Conservation (phyloP, 2,329 filamentous ascomycete genomes). For the Mollisia scopiformis region DNA sequence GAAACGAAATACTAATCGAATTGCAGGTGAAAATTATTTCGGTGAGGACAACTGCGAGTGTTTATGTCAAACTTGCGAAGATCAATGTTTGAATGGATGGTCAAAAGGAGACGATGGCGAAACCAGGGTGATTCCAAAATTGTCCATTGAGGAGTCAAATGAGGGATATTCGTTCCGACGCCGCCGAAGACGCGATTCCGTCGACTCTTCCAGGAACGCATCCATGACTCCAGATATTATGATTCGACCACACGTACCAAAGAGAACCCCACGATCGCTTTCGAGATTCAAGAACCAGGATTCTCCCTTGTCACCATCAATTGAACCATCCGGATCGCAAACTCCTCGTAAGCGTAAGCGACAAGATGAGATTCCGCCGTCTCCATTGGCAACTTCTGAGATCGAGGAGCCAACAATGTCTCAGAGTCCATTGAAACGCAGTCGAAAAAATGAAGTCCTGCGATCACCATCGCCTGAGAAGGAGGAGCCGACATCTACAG, state of each 20-base stretch:
- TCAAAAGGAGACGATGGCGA: slow-evolving; percentile 51
- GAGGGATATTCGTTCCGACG: slow-evolving; percentile 56
- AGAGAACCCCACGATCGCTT: slow-evolving; percentile 30
- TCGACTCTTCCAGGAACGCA: slow-evolving; percentile 56
- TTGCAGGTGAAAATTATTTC: slow-evolving; percentile 81
- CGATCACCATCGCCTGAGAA: neutral
- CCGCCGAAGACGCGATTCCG: slow-evolving; percentile 49
- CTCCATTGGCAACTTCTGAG: neutral
- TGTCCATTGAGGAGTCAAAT: slow-evolving; percentile 34
- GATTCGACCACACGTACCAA: slow-evolving; percentile 33
- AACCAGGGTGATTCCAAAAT: slow-evolving; percentile 28
- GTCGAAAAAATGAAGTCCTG: slow-evolving; percentile 18
- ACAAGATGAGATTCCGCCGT: slow-evolving; percentile 10
- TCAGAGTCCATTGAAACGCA: slow-evolving; percentile 26
- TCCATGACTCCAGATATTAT: slow-evolving; percentile 58
- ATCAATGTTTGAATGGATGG: slow-evolving; percentile 80
- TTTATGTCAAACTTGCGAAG: slow-evolving; percentile 86
- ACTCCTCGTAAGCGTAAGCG: slow-evolving; percentile 30
- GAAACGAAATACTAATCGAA: neutral
- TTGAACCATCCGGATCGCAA: slow-evolving; percentile 16
- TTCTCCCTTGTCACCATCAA: slow-evolving; percentile 28
- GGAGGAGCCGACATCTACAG: slow-evolving; percentile 4
- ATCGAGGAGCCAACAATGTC: slow-evolving; percentile 3
- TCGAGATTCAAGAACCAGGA: slow-evolving; percentile 28
- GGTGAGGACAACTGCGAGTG: slow-evolving; percentile 95